A percentile compares a stretch with the other conserved stretches of the same genome.
Conservation (phyloP, 352 stramenopile species). For the Phytophthora chlamydospora region DNA sequence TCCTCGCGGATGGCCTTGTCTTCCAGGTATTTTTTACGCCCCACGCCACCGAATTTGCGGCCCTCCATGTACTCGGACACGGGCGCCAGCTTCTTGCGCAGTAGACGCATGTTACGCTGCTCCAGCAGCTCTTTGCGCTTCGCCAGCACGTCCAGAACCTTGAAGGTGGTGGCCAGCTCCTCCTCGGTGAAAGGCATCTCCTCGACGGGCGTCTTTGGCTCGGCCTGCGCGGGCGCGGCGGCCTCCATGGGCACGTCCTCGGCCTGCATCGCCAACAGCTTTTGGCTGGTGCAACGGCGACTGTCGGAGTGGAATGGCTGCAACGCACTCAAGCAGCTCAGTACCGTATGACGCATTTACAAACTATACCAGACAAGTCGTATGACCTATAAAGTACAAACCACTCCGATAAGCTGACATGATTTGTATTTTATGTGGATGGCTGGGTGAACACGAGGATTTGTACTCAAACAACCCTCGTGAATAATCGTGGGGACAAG, state of each 20-base stretch:
- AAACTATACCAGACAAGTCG: too few relatives aligned
- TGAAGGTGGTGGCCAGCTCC: constrained; percentile 60
- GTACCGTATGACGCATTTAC: neutral
- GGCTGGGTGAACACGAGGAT: too few relatives aligned
- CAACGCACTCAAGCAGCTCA: constrained; percentile 6
- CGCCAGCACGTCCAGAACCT: constrained; percentile 67
- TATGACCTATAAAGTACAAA: too few relatives aligned
- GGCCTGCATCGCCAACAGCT: constrained; percentile 44
- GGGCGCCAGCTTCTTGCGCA: constrained; percentile 83
- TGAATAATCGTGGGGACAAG: constrained; percentile 6
- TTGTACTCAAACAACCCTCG: neutral
- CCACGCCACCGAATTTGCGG: constrained; percentile 84
- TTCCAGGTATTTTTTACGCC: constrained; percentile 89
- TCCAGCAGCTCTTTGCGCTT: constrained; percentile 65
- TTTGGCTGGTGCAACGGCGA: constrained; percentile 18
- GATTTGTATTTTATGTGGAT: too few relatives aligned
- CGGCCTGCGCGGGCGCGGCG: constrained; percentile 8
- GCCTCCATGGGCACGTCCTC: constrained; percentile 37
- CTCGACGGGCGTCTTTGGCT: constrained; percentile 19
- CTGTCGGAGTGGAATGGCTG: constrained; percentile 7
- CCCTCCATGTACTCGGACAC: constrained; percentile 81
- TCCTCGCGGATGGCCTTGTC: constrained; percentile 88
- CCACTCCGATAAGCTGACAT: too few relatives aligned
- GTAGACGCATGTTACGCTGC: constrained; percentile 72
- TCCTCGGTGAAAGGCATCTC: constrained; percentile 80